Base-by-base conservation (phyloP, 75 land plant species). In the Cunninghamia lanceolata region DNA sequence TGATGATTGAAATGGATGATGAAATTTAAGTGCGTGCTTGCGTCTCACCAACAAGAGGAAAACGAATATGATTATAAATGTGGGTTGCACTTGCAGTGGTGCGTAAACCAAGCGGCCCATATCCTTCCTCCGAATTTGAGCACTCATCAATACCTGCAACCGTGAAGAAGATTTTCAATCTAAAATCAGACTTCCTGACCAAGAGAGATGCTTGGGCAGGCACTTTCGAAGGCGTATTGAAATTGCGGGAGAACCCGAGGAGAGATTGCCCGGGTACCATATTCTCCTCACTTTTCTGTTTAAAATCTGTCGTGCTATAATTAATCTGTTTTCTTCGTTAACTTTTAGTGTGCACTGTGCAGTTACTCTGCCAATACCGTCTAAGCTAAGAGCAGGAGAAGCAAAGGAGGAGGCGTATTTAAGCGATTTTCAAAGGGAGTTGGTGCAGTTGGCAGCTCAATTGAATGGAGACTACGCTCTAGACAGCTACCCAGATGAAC, bases 201-300 rank as follows among this genome's bases (percentile, higher is more conserved):
- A 90, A 93, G 73, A 88, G 99, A 14, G 99, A 96, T 82, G 95
- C 85, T 25, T 96, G 99, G 99, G 99, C 96, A 8, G 99, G 96
- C n/a, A 93, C 96, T 1, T 95, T 96, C 76, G 99, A 96, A 74
- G 35, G 74, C 85, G 9, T 87, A 6, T 90, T 96, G 14, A 83
- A 88, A 19, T 80, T 32, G n/a, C 79, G 91, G 21, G 88, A 75
- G 11, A 87, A 86, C 36, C 95, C 94, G 3, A 86, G 99, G 85
- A 90, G 90, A 2, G 95, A 94, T 74, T 94, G 95, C 83, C 93
- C 95, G 84, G 87, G 93, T 92, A 73, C 63, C 9, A 8, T 9
- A 74, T 74, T 11, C 30, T 34, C 76, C 9, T 34, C 42, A 11
- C 42, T 35, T 9, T 80, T 38, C 32, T 14, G 6, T 83, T 9